Percentiles rank a stretch among this genome's conserved stretches.
Evolutionary conservation across 2,329 filamentous ascomycete species (phyloP).

Genomic region (Fusarium continuum): DNA sequence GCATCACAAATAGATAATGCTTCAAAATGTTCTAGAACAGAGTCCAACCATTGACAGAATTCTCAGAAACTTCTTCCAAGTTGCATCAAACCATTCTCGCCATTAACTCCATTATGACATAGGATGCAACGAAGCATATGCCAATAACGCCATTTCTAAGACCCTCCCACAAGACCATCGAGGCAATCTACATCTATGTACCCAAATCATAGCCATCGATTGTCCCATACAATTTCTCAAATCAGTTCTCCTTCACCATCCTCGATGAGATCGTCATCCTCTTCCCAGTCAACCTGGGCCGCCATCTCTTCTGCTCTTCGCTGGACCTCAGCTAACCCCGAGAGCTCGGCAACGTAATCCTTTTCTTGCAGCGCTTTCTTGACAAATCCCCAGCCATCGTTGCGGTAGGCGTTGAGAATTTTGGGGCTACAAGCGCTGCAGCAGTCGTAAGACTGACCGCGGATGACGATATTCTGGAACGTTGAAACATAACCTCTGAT

Average conservation of each 20-base stretch:
- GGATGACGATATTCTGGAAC: constrained; percentile 78
- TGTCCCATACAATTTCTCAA: constrained; percentile 1
- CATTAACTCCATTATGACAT: constrained; percentile 1
- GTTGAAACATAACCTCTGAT: constrained; percentile 80
- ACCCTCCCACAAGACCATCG: not conserved
- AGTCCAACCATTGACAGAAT: not conserved
- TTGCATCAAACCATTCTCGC: not conserved
- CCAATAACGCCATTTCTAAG: constrained; percentile 18
- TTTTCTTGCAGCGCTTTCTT: constrained; percentile 77
- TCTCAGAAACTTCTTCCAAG: not conserved
- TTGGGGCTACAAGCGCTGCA: constrained; percentile 82
- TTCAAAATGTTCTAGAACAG: not conserved
- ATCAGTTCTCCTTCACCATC: constrained; percentile 27
- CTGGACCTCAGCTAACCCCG: constrained; percentile 77
- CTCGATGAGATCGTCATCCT: constrained; percentile 58
- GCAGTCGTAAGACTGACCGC: constrained; percentile 78
- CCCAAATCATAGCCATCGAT: not conserved
- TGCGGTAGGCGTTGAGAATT: constrained; percentile 73
- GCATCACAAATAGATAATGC: too few species aligned
- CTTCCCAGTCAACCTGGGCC: constrained; percentile 68
- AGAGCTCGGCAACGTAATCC: constrained; percentile 81
- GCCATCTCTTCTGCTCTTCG: constrained; percentile 62
- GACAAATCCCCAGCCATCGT: constrained; percentile 79
- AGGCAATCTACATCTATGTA: constrained; percentile 12
- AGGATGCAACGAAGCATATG: not conserved